Evolutionary conservation across 768 basidiomycete genomes (phyloP).

Genomic region (Pisolithus microcarpus): DNA sequence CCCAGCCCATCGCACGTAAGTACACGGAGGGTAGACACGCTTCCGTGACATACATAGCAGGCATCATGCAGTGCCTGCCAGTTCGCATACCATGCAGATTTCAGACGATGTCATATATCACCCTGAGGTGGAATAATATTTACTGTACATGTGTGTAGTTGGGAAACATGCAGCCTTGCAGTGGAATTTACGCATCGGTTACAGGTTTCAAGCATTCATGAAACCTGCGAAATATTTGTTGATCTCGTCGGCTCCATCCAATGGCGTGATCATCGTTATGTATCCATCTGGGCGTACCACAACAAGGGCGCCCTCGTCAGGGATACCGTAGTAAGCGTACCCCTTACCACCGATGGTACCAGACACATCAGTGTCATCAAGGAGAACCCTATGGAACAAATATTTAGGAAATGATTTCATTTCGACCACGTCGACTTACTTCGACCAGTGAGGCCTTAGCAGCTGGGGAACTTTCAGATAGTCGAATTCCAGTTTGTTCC

Average conservation of each 20-base stretch:
- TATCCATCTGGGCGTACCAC: slow-evolving; percentile 42
- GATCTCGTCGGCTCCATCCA: slow-evolving; percentile 32
- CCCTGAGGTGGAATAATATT: too few species aligned
- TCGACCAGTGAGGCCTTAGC: slow-evolving; percentile 36
- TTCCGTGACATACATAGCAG: too few species aligned
- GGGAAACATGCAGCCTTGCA: neutral
- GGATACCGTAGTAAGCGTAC: slow-evolving; percentile 47
- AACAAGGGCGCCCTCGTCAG: slow-evolving; percentile 20
- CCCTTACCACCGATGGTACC: slow-evolving; percentile 45
- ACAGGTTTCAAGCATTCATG: slow-evolving; percentile 10
- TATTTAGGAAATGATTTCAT: neutral
- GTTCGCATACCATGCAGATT: too few species aligned
- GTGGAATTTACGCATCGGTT: too few species aligned
- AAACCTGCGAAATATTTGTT: slow-evolving; percentile 45
- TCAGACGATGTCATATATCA: too few species aligned
- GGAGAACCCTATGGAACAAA: slow-evolving; percentile 39
- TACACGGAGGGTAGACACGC: too few species aligned
- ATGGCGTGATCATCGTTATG: slow-evolving; percentile 48
- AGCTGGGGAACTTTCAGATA: slow-evolving; percentile 26
- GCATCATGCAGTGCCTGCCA: too few species aligned
- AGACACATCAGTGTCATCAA: slow-evolving; percentile 47
- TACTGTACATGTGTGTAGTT: too few species aligned
- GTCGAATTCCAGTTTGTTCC: slow-evolving; percentile 28
- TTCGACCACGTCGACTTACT: slow-evolving; percentile 21
- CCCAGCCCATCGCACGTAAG: too few species aligned